Conservation (phyloP, 2,329 filamentous ascomycete species). For the Fusarium incarnatum region DNA sequence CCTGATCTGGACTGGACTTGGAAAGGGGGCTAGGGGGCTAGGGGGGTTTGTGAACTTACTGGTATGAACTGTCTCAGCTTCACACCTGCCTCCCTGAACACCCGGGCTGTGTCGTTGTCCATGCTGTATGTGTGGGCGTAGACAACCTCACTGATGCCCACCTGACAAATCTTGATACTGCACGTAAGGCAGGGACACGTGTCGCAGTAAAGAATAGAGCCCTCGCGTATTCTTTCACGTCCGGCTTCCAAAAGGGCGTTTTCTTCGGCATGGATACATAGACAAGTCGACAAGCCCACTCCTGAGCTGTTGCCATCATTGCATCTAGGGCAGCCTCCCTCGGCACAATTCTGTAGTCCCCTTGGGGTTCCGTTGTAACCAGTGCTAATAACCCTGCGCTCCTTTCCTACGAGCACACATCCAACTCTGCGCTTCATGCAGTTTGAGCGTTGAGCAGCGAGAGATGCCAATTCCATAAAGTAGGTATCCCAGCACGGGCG, state of each 20-base stretch:
- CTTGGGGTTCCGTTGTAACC: slow-evolving; percentile 98
- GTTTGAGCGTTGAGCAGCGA: slow-evolving; percentile 91
- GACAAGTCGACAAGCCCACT: slow-evolving; percentile 82
- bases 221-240: slow-evolving; percentile 85
- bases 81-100: slow-evolving; percentile 87
- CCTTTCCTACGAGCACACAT: slow-evolving; percentile 85
- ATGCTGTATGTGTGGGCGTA: slow-evolving; percentile 96
- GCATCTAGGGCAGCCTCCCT: slow-evolving; percentile 90
- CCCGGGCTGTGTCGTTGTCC: slow-evolving; percentile 83
- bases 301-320: slow-evolving; percentile 80
- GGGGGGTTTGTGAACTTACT: slow-evolving; percentile 61
- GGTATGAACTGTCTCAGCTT: slow-evolving; percentile 88
- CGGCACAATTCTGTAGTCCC: slow-evolving; percentile 87
- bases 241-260: slow-evolving; percentile 96
- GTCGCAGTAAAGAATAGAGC: slow-evolving; percentile 89
- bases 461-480: slow-evolving; percentile 95
- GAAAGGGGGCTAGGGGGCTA: slow-evolving; percentile 23
- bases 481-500: slow-evolving; percentile 96
- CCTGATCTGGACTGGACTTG: slow-evolving; percentile 16
- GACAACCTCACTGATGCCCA: slow-evolving; percentile 94
- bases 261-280: slow-evolving; percentile 98
- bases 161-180: slow-evolving; percentile 98
- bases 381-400: slow-evolving; percentile 89
- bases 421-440: slow-evolving; percentile 99
- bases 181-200: slow-evolving; percentile 98